Percentiles rank a stretch among this genome's conserved stretches.
These are phyloP conservation scores for Vitis rotundifolia DNA, from an alignment of 164 flowering plant species.

Conservation along the genomic window DNA sequence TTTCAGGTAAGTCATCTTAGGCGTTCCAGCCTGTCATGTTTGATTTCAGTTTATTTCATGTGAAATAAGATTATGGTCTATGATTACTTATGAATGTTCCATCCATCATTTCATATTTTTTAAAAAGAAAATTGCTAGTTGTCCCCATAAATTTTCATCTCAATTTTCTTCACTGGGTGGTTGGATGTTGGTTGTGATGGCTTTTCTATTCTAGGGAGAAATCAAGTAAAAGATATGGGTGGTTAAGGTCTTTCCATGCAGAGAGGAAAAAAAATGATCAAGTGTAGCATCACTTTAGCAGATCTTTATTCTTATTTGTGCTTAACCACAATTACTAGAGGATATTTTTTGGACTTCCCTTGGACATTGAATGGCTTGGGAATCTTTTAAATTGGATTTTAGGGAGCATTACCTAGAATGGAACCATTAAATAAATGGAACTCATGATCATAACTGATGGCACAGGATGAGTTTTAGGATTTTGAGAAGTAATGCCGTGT, in stretches of 20 bases:
- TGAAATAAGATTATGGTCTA: neutral
- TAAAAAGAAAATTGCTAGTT: too few relatives aligned
- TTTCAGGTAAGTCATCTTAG: conserved; percentile 64
- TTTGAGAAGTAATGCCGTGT: neutral
- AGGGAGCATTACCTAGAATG: too few relatives aligned
- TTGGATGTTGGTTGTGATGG: too few relatives aligned
- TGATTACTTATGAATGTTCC: neutral
- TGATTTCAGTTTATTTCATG: neutral
- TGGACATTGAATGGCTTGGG: neutral
- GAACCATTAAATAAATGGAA: too few relatives aligned
- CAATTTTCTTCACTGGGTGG: too few relatives aligned
- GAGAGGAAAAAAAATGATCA: too few relatives aligned
- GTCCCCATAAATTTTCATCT: too few relatives aligned
- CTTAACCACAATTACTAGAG: neutral
- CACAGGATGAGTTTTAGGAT: neutral
- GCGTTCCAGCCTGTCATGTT: neutral
- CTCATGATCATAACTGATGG: neutral
- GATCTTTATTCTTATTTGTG: neutral
- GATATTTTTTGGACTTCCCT: neutral
- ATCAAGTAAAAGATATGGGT: too few relatives aligned
- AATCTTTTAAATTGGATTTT: neutral
- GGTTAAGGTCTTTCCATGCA: too few relatives aligned
- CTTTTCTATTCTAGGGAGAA: too few relatives aligned
- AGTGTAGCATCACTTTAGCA: too few relatives aligned
- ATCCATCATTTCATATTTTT: neutral